phyloP scores from a whole-genome alignment of 2,329 filamentous ascomycete species.

The Remersonia thermophila region DNA sequence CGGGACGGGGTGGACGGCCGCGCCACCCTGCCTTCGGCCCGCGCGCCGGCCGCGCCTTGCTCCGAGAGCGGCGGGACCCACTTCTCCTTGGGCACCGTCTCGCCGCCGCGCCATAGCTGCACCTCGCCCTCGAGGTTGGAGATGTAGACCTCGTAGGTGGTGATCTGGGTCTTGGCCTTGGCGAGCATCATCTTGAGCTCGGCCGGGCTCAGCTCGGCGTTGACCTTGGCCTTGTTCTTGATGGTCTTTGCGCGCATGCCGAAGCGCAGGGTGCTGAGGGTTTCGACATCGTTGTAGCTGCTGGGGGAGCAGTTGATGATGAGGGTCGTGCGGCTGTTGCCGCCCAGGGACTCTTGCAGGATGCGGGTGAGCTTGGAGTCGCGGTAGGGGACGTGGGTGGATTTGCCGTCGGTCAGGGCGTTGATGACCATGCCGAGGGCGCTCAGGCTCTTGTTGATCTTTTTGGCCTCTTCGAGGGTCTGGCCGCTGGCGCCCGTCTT shows the following conservation, averaged over 20 bases:
- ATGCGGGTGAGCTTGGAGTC: conserved; percentile 97
- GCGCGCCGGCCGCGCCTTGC: conserved; percentile 36
- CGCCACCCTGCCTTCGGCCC: conserved; percentile 31
- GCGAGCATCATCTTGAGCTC: conserved; percentile 89
- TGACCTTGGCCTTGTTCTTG: conserved; percentile 99
- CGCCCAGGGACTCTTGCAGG: conserved; percentile 89
- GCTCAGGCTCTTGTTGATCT: conserved; percentile 99
- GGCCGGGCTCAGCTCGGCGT: conserved; percentile 87
- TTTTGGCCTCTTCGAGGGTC: conserved; percentile 95
- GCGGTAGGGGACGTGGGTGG: conserved; percentile 87
- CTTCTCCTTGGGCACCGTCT: conserved; percentile 74
- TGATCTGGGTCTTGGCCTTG: conserved; percentile 82
- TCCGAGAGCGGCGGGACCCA: conserved; percentile 61
- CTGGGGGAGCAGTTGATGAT: conserved; percentile 99
- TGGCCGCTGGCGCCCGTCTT: conserved; percentile 97
- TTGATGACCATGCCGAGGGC: conserved; percentile 99
- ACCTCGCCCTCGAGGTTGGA: conserved; percentile 74
- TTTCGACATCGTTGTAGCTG: conserved; percentile 96
- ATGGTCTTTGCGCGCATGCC: conserved; percentile 96
- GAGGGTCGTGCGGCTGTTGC: conserved; percentile 94
- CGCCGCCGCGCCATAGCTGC: conserved; percentile 74
- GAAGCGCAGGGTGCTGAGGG: conserved; percentile 80
- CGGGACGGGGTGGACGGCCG: conserved; percentile 43
- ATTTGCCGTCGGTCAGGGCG: conserved; percentile 91
- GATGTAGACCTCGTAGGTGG: conserved; percentile 80